Conservation (phyloP, 2,329 filamentous ascomycete species). For the Cladosporium sp. region DNA sequence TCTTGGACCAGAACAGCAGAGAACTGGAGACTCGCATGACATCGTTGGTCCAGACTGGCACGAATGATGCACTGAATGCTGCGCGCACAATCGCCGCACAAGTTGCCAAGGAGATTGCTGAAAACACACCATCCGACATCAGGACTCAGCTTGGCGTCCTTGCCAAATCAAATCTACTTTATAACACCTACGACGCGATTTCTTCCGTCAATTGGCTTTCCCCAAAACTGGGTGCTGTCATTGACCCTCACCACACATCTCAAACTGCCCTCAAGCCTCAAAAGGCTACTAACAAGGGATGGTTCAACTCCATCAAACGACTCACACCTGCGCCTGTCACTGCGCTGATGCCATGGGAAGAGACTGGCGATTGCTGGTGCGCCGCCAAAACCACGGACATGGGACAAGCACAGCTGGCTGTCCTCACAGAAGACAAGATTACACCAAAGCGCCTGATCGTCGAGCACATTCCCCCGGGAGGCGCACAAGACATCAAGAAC, state of each 20-base stretch:
- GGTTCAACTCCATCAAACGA: conserved; percentile 3
- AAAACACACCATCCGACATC: conserved; percentile 13
- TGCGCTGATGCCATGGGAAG: conserved; percentile 67
- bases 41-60: conserved; percentile 3
- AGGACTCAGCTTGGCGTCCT: conserved; percentile 21
- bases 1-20: conserved; percentile 16
- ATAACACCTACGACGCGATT: conserved; percentile 26
- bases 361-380: conserved; percentile 87
- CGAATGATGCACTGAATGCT: background rate
- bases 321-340: conserved; percentile 24
- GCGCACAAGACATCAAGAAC: conserved; percentile 35
- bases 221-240: conserved; percentile 58
- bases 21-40: conserved; percentile 3
- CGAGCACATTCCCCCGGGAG: conserved; percentile 42
- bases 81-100: background rate
- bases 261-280: conserved; percentile 41
- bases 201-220: conserved; percentile 68
- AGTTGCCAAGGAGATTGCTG: conserved; percentile 12
- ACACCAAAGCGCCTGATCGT: conserved; percentile 39
- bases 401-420: conserved; percentile 60
- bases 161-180: conserved; percentile 28
- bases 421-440: conserved; percentile 41
- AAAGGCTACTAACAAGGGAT: conserved; percentile 14
- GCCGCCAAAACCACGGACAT: conserved; percentile 46
- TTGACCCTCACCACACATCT: conserved; percentile 60